Evolutionary conservation across 2,329 filamentous ascomycete species (phyloP).

Genomic region (Cytospora piceicola): DNA sequence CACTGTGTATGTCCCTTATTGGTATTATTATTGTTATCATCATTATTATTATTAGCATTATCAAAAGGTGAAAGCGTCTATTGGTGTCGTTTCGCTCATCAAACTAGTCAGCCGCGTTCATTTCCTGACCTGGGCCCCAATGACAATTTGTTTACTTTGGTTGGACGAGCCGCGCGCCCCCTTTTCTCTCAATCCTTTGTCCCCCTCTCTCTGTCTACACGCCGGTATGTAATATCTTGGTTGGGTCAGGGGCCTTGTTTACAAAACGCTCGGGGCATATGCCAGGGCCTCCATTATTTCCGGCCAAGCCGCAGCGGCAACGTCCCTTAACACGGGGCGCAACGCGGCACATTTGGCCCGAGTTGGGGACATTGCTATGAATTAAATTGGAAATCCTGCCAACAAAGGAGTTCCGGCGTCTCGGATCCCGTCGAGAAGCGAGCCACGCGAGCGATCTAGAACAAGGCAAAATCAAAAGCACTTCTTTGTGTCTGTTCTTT

Average conservation of each 20-base stretch:
- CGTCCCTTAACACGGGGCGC: not conserved
- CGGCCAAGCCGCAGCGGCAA: not conserved
- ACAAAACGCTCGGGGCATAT: too few relatives aligned
- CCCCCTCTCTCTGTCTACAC: not conserved
- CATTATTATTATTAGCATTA: too few relatives aligned
- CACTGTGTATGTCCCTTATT: not conserved
- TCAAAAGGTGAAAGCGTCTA: not conserved
- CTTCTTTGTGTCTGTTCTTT: not conserved
- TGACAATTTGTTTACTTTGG: not conserved
- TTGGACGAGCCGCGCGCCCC: too few relatives aligned
- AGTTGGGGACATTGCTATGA: not conserved
- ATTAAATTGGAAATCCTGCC: not conserved
- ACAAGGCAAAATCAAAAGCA: not conserved
- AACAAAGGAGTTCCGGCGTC: not conserved
- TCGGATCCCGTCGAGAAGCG: not conserved
- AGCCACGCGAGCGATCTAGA: not conserved
- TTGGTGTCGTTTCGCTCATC: not conserved
- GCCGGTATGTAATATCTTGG: too few relatives aligned
- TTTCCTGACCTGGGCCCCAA: not conserved
- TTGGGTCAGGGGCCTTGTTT: too few relatives aligned
- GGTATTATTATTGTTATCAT: too few relatives aligned
- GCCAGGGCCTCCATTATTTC: not conserved
- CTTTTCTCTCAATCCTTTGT: not conserved
- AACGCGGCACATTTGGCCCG: not conserved
- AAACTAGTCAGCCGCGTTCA: not conserved